phyloP scores from a whole-genome alignment of 2,329 filamentous ascomycete species.

The Beauveria brongniartii region DNA sequence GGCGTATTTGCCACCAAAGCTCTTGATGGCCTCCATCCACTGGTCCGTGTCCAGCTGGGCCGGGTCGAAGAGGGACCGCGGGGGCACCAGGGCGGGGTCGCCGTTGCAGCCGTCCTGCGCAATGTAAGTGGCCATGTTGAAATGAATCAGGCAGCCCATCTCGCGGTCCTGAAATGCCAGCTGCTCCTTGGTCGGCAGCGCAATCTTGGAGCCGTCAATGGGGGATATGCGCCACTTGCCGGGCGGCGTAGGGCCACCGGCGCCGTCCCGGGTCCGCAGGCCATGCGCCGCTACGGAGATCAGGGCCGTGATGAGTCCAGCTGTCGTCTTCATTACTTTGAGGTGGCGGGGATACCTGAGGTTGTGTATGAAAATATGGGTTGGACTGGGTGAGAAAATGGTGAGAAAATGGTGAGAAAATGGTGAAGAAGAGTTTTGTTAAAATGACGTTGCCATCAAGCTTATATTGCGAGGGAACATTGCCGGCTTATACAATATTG shows the following conservation, averaged over 20 bases:
- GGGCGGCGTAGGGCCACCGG: neutral
- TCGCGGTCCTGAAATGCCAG: conserved; percentile 20
- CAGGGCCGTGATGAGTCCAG: neutral
- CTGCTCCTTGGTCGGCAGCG: conserved; percentile 19
- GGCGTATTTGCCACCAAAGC: conserved; percentile 21
- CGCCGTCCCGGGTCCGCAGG: neutral
- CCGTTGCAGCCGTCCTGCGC: conserved; percentile 20
- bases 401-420: no score
- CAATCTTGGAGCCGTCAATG: conserved; percentile 20
- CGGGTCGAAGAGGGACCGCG: conserved; percentile 16
- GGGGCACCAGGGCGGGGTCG: conserved; percentile 18
- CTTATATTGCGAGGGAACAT: neutral
- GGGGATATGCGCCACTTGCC: conserved; percentile 17
- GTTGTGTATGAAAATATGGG: no score
- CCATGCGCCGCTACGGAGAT: neutral
- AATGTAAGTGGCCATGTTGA: conserved; percentile 20
- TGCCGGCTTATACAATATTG: neutral
- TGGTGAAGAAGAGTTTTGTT: neutral
- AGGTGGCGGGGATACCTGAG: no score
- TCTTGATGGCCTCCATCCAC: conserved; percentile 21
- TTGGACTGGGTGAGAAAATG: neutral
- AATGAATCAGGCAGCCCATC: conserved; percentile 20
- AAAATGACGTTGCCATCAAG: neutral
- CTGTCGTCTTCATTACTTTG: neutral
- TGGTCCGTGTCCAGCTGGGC: conserved; percentile 19